Base-by-base conservation (phyloP, 2,329 filamentous ascomycete genomes). In the Ilyonectria mors-panacis region DNA sequence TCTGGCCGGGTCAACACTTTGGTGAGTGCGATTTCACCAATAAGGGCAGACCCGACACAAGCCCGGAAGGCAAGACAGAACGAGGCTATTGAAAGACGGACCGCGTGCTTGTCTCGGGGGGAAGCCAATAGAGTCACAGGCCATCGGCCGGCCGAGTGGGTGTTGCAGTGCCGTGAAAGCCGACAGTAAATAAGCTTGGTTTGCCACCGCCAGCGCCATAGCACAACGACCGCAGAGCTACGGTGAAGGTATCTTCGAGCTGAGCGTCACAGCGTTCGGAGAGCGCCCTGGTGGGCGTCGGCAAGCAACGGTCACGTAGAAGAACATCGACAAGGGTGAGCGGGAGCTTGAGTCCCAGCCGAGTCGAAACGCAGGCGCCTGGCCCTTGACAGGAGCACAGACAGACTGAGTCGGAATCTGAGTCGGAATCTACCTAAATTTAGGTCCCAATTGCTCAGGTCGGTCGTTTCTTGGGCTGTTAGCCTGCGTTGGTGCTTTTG, bases 61-160 rank as follows among this genome's bases (percentile, higher is more conserved):
- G 15, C 15, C 39, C n/a, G 6, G n/a, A 54, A 15, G 42, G n/a
- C 35, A 26, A 45, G 26, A 48, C 8, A 39, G 44, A n/a, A 47
- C 50, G 44, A 48, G 23, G 51, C 44, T 56, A 44, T 57, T 57
- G 60, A 50, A 6, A 39, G 51, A 44, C 51, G 59, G 59, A n/a
- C 42, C 37, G 17, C 12, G 3, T n/a, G 8, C n/a, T 10, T 42
- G 39, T 42, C 39, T 42, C 39, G 39, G 15, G 17, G n/a, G 37
- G 39, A 17, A 3, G 15, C 39, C 39, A 15, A 39, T 39, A 17
- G 37, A 39, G 12, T 39, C 15, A n/a, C 4, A n/a, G 39, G 7
- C 15, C 39, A 42, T 42, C 15, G 39, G 39, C 39, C 17, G 15
- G 15, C 39, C 6, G 17, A 42, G 39, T n/a, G 39, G 15, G 39